These are phyloP conservation scores for Fraxinus pennsylvanica DNA, from an alignment of 257 asterid species.

Conservation along the genomic window DNA sequence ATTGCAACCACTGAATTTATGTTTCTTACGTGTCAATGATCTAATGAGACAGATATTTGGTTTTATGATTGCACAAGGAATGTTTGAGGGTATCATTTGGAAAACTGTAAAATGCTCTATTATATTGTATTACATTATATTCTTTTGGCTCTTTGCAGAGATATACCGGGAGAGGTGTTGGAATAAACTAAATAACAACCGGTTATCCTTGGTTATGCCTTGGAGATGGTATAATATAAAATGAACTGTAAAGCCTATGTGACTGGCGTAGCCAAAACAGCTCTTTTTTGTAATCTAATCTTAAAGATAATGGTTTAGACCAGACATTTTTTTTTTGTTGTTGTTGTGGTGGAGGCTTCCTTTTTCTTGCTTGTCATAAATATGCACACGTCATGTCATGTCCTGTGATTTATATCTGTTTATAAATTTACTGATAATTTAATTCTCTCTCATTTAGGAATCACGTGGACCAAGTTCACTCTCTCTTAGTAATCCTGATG, in stretches of 20 bases:
- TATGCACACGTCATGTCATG: neutral
- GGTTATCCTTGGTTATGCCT: neutral
- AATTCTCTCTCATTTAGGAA: slow-evolving; percentile 45
- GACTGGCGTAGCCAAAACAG: neutral
- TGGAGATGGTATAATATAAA: slow-evolving; percentile 6
- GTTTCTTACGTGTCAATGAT: neutral
- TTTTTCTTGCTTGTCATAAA: neutral
- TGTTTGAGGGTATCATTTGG: neutral
- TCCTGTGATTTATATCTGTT: neutral
- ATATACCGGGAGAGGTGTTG: neutral
- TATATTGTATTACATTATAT: neutral
- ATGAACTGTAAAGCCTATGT: neutral
- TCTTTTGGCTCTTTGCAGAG: slow-evolving; percentile 8
- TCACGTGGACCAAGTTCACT: slow-evolving; percentile 78
- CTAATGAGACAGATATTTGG: neutral
- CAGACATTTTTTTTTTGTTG: neutral
- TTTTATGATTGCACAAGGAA: neutral
- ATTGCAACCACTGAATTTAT: neutral
- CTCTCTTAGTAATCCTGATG: slow-evolving; percentile 86
- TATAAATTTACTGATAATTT: slow-evolving; percentile 1
- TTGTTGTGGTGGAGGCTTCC: neutral
- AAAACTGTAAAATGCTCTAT: neutral
- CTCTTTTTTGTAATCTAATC: neutral
- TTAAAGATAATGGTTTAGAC: neutral
- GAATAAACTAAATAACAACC: neutral